These are phyloP conservation scores for Colletotrichum cereale DNA, from an alignment of 2,329 filamentous ascomycete genomes.

Conservation along the genomic window DNA sequence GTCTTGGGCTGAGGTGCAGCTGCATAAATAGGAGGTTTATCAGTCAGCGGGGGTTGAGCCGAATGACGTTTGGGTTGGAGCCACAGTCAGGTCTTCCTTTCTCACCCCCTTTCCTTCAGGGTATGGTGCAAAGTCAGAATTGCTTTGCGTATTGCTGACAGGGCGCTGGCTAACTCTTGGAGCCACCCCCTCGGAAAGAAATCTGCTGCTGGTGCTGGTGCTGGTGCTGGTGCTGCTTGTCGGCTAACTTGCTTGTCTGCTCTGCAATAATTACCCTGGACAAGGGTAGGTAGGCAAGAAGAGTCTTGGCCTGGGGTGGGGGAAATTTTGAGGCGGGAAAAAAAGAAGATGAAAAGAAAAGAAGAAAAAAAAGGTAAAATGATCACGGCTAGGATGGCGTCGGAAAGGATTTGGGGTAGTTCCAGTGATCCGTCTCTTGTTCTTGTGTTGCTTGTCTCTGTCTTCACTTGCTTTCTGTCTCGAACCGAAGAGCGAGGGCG, in stretches of 20 bases:
- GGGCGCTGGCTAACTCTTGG: slow-evolving; percentile 22
- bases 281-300: slow-evolving; percentile 7
- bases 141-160: slow-evolving; percentile 30
- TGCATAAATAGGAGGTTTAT: slow-evolving; percentile 48
- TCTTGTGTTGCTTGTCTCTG: slow-evolving; percentile 21
- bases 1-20: slow-evolving; percentile 48
- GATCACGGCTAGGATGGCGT: slow-evolving; percentile 5
- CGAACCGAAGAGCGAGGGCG: slow-evolving; percentile 21
- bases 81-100: slow-evolving; percentile 34
- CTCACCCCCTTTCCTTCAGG: background rate
- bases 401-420: slow-evolving; percentile 7
- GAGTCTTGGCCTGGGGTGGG: background rate
- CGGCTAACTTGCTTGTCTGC: slow-evolving; percentile 26
- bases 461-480: slow-evolving; percentile 11
- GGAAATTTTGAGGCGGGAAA: slow-evolving; percentile 1
- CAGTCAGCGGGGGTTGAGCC: slow-evolving; percentile 44
- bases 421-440: background rate
- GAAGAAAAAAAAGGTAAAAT: slow-evolving; percentile 9
- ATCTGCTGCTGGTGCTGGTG: slow-evolving; percentile 12
- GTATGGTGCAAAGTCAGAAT: background rate
- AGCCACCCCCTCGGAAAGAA: background rate
- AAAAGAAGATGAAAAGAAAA: background rate
- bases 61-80: slow-evolving; percentile 41
- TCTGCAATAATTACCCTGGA: slow-evolving; percentile 7
- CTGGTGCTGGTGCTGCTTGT: slow-evolving; percentile 19